Evolutionary conservation across 805 yeast species (phyloP).

Genomic region (Wickerhamomyces xylosicus): DNA sequence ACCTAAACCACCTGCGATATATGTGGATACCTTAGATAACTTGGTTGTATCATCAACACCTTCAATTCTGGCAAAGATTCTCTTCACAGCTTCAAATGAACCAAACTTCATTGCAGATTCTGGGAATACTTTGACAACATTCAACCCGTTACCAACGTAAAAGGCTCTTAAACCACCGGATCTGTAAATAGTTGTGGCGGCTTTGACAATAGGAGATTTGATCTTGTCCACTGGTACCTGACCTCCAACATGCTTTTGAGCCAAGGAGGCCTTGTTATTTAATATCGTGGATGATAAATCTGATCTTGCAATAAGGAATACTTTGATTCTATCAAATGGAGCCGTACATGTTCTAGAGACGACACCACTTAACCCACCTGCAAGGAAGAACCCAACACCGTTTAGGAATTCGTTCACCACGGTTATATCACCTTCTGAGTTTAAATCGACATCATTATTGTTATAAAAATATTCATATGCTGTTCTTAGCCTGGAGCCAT

Average conservation of each 20-base stretch:
- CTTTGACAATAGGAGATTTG: conserved; percentile 69
- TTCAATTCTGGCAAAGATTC: conserved; percentile 61
- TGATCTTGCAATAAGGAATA: conserved; percentile 85
- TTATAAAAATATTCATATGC: conserved; percentile 77
- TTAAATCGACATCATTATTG: conserved; percentile 64
- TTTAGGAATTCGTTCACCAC: conserved; percentile 66
- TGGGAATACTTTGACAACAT: conserved; percentile 89
- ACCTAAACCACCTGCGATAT: conserved; percentile 91
- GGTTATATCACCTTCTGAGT: conserved; percentile 90
- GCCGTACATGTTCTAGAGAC: conserved; percentile 95
- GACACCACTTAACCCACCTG: conserved; percentile 95
- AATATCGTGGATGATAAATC: conserved; percentile 64
- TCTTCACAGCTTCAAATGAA: conserved; percentile 80
- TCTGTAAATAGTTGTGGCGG: conserved; percentile 69
- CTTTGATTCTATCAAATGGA: conserved; percentile 92
- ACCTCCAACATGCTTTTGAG: conserved; percentile 26
- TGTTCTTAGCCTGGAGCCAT: conserved; percentile 69
- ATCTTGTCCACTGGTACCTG: conserved; percentile 33
- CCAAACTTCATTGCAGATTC: conserved; percentile 98
- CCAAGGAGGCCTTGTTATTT: conserved; percentile 41
- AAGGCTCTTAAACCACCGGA: conserved; percentile 86
- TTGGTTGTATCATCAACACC: conserved; percentile 64
- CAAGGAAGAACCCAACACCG: conserved; percentile 84
- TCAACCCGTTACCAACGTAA: conserved; percentile 92
- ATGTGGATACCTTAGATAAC: conserved; percentile 69